Conservation (phyloP, 106 monocot species). For the Cymbidium sinense region DNA sequence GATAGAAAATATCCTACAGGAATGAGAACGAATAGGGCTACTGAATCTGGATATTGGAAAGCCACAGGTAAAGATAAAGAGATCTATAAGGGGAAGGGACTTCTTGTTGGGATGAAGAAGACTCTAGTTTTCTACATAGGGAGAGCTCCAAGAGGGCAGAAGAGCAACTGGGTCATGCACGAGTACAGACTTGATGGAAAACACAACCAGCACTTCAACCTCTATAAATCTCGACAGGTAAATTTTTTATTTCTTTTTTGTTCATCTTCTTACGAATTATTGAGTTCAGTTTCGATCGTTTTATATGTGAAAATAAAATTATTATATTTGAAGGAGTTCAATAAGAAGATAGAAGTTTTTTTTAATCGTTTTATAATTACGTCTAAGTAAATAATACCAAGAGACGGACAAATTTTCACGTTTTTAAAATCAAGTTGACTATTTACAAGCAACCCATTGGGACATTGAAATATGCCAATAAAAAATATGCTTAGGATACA, state of each 20-base stretch:
- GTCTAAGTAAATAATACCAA: no score
- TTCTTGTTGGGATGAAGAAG: conserved; percentile 6
- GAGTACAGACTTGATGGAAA: conserved; percentile 9
- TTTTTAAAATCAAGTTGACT: no score
- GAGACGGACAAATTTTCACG: no score
- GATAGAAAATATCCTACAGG: conserved; percentile 6
- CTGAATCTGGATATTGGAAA: conserved; percentile 5
- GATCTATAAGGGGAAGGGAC: not conserved
- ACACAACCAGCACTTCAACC: not conserved
- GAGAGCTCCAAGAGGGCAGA: conserved; percentile 8
- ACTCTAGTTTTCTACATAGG: conserved; percentile 7
- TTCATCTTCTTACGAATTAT: no score
- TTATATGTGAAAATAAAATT: no score
- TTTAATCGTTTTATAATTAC: no score
- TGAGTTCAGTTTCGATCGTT: no score
- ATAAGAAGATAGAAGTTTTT: no score
- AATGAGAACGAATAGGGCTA: conserved; percentile 7
- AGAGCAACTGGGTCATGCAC: conserved; percentile 6
- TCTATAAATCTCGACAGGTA: not conserved
- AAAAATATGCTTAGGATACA: no score
- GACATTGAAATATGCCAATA: no score
- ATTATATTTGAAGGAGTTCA: no score
- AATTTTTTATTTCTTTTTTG: not conserved
- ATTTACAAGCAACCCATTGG: no score
- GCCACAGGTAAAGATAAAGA: conserved; percentile 10